phyloP scores from a whole-genome alignment of 148 eudicot species.

The Vaccinium corymbosum region DNA sequence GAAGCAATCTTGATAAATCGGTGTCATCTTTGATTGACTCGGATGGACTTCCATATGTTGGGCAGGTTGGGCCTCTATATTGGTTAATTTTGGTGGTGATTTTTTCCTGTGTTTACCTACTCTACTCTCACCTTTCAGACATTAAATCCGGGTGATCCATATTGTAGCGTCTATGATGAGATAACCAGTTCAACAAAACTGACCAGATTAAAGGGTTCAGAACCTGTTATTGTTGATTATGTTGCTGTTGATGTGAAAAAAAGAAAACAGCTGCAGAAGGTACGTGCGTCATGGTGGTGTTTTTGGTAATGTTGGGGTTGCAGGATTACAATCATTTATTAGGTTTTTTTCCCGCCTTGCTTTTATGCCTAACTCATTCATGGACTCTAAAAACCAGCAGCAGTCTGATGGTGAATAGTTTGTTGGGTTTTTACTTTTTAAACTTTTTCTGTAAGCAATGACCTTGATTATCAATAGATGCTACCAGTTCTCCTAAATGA shows the following conservation, averaged over 20 bases:
- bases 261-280: conserved; percentile 69
- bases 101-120: conserved; percentile 19
- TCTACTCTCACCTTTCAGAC: conserved; percentile 45
- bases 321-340: neutral
- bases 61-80: conserved; percentile 54
- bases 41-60: conserved; percentile 88
- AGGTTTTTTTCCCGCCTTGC: neutral
- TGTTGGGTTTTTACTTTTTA: neutral
- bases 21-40: conserved; percentile 55
- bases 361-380: neutral
- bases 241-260: conserved; percentile 82
- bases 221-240: conserved; percentile 70
- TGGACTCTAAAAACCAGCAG: neutral
- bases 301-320: neutral
- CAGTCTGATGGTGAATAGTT: neutral
- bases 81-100: neutral
- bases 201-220: conserved; percentile 60
- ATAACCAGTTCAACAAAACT: conserved; percentile 24
- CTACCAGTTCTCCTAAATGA: neutral
- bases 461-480: neutral
- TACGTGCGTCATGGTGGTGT: conserved; percentile 4
- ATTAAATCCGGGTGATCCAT: conserved; percentile 56
- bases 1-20: conserved; percentile 60
- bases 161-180: conserved; percentile 57
- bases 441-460: neutral